Base-by-base conservation (phyloP, 257 asterid genomes). In the Solanum virginianum region DNA sequence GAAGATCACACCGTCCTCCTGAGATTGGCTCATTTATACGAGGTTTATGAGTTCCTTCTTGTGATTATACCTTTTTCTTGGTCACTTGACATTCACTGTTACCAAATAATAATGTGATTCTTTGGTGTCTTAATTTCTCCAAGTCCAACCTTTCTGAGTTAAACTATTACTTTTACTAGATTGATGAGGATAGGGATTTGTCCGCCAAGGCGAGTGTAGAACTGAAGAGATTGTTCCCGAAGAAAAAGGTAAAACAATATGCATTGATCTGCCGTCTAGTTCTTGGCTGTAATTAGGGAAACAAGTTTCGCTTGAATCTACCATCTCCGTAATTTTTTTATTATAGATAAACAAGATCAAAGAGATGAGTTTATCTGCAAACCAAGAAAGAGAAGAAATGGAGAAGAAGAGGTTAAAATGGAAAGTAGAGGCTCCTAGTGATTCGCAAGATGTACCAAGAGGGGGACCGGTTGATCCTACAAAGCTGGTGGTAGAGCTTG, bases 21-120 rank as follows among this genome's bases (percentile, higher is more conserved):
- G 47, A 98, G 99, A 0, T 88, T 97, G 91, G 99, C 99, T 29
- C 99, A 97, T 91, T 80, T 97, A 91, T 97, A 92, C 66, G 99
- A 97, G 99, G 98, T 96, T 90, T 68, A 16, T 79, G 82, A 20
- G 4, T 79, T 74, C 45, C 65, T 57, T 83, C 55, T 77, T 83
- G 87, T 62, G 77, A 54, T 32, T 32, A 32, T 32, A 32, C 36
- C 36, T 32, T 32, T 47, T 45, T 51, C 53, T 66, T 47, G 39
- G 47, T 10, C 43, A 26, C 45, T 60, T 16, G 72, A 9, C 79
- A 65, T 45, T 20, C 29, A 4, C n/a, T 65, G 22, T 17, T 65
- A 57, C 75, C 15, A 60, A 60, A 16, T 51, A 16, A 15, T 66
- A 16, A 18, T 32, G 17, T 65, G 70, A 65, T 49, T 47, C 12